Evolutionary conservation across 2,329 filamentous ascomycete species (phyloP), one percentile per base, ranked within the genome.

Genomic region (Trichoderma semiorbis): DNA sequence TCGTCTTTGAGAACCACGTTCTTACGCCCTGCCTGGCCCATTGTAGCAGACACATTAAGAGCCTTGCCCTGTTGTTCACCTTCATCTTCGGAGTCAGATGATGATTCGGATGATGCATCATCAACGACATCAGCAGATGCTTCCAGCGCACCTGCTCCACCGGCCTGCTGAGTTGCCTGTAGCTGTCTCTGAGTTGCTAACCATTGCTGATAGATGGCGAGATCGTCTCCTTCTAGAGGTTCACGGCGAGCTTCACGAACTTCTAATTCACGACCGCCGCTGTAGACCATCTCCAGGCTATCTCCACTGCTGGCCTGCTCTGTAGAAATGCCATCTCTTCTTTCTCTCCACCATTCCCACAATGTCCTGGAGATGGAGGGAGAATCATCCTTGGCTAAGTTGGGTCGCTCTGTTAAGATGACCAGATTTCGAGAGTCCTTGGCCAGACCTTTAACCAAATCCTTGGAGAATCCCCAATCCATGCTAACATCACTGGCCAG

Each of bases 381-480:
- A 67, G 80, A 82, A 21, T 83, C 81, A 1, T 76, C 73, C 24
- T 75, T 77, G 21, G 81, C 79, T 16, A 81, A 78, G n/a, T 83
- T 80, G 1, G 89, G 86, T 74, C 90, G 89, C 77, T 98, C 95
- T 0, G 95, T 98, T 57, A 99, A 82, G 68, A 99, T 90, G 43
- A 99, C 88, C 60, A 98, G 84, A 79, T 98, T 99, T 55, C 90
- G 90, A 1, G 91, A 84, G 74, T 97, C 92, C 72, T 88, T 86
- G 0, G 94, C 94, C 70, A 99, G 86, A 11, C 87, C 86, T 74
- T 88, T 90, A 63, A 99, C 83, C 0, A 95, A 86, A 68, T 95
- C 91, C 77, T 92, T 93, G 0, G 96, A 97, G 78, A 97, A 97
- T 0, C 96, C 96, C 96, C 96, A 99, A 76, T 97, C 94, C 24